Evolutionary conservation across 139 green algal genomes (phyloP).

Genomic region (Nannochloris sp.): DNA sequence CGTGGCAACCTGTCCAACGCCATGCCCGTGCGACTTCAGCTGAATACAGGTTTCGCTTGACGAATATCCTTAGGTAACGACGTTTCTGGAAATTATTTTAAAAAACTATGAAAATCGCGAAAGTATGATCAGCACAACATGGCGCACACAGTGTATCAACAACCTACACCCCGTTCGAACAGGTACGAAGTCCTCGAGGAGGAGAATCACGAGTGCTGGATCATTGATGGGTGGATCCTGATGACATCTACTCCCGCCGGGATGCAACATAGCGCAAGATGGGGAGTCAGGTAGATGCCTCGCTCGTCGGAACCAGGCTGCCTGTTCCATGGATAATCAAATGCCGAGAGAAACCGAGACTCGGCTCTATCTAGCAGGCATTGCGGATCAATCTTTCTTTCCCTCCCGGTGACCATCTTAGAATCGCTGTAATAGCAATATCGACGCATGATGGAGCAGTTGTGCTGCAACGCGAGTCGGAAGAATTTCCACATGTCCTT

Average conservation of each 20-base stretch:
- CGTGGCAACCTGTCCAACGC: no score
- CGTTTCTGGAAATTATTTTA: no score
- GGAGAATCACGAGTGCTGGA: no score
- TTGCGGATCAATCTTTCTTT: neutral
- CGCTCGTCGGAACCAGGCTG: neutral
- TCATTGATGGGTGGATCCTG: neutral
- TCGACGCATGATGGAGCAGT: neutral
- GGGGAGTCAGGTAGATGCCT: neutral
- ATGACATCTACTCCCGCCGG: neutral
- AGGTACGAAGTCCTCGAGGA: no score
- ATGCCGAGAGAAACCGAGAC: neutral
- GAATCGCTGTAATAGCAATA: neutral
- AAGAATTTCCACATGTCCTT: neutral
- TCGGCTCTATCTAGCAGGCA: neutral
- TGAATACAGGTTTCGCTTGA: no score
- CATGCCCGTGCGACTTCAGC: no score
- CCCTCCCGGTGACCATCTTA: neutral
- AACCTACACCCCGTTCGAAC: no score
- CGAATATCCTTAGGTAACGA: no score
- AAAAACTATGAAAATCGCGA: no score
- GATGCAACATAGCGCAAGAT: conserved; percentile 1
- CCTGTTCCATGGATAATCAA: conserved; percentile 1
- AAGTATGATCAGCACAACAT: no score
- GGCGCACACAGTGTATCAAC: no score
- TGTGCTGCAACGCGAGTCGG: neutral